Evolutionary conservation across 2,329 filamentous ascomycete genomes (phyloP), one percentile per base, ranked within the genome.

Genomic region (Penicillium sp.): DNA sequence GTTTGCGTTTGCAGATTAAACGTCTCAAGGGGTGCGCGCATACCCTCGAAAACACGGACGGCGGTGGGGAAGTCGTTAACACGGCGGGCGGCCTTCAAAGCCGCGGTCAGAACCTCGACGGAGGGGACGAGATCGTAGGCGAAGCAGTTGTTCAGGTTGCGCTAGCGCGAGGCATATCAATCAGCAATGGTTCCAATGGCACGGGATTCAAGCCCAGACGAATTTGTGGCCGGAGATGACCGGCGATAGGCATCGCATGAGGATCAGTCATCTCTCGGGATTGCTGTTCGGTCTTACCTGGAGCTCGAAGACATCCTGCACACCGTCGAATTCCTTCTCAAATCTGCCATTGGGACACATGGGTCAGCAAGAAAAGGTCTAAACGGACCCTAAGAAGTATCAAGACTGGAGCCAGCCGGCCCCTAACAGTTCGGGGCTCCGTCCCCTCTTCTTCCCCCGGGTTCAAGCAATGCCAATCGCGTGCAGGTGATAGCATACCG

Each of bases 61-160:
- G 93, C 93, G 54, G 93, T 98, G 56, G 93, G 93, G 77, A 84
- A 97, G 78, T 98, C 93, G 73, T 98, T 96, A 68, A 98, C 93
- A 70, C 93, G 81, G 70, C 93, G 81, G 57, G 93, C 93, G 60
- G 93, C 93, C 74, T 85, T 89, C 62, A 98, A 81, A 53, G 93
- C 93, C 61, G 93, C 90, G 61, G 81, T 81, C 70, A 96, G 80
- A 67, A 98, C 93, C 58, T 87, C 82, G 53, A 91, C 83, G 30
- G 91, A 93, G 64, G 94, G 93, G 56, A 98, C 93, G 64, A 98
- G 85, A 83, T 98, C 93, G 84, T 98, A 98, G 67, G 93, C 93
- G 75, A 98, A 98, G 69, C 89, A 91, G 77, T 98, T 98, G 84
- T 98, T 98, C 66, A 95, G 79, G 78, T 95, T 95, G 72, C 89